These are phyloP conservation scores for Phytophthora colocasiae DNA, from an alignment of 352 stramenopile species.

Conservation along the genomic window DNA sequence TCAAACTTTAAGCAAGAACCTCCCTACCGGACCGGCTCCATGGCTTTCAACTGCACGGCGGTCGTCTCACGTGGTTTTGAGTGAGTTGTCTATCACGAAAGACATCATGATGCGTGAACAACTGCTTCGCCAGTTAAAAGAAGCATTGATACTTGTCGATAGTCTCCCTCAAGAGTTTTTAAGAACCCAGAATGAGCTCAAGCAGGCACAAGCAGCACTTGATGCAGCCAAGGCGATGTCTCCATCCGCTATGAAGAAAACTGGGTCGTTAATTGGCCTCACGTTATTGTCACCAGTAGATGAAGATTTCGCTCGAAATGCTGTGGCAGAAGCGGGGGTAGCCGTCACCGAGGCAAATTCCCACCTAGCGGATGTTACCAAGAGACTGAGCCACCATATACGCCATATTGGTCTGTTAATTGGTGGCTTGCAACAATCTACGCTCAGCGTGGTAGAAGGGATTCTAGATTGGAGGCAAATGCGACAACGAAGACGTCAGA, in stretches of 20 bases:
- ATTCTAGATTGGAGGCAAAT: conserved; percentile 55
- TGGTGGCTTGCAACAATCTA: conserved; percentile 33
- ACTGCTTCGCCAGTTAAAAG: conserved; percentile 52
- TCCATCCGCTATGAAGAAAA: conserved; percentile 33
- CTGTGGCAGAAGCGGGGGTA: conserved; percentile 14
- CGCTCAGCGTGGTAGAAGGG: conserved; percentile 45
- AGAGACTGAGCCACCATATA: conserved; percentile 36
- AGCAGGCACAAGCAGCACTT: conserved; percentile 18
- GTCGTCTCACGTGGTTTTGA: conserved; percentile 50
- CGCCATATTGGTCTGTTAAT: conserved; percentile 45
- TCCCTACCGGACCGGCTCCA: not conserved
- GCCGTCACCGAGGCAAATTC: conserved; percentile 14
- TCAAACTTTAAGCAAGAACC: not conserved
- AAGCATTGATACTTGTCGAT: conserved; percentile 33
- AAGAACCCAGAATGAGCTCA: conserved; percentile 31
- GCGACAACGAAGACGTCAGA: conserved; percentile 29
- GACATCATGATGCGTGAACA: conserved; percentile 71
- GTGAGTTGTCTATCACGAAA: conserved; percentile 60
- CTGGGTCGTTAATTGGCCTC: conserved; percentile 27
- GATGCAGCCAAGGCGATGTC: conserved; percentile 21
- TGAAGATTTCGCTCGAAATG: conserved; percentile 10
- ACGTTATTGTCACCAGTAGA: conserved; percentile 13
- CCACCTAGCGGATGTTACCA: conserved; percentile 27
- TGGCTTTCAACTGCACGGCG: conserved; percentile 27
- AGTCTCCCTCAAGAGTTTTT: conserved; percentile 41